Evolutionary conservation across 2,329 filamentous ascomycete genomes (phyloP).

Genomic region (Geoglossum cookeanum): DNA sequence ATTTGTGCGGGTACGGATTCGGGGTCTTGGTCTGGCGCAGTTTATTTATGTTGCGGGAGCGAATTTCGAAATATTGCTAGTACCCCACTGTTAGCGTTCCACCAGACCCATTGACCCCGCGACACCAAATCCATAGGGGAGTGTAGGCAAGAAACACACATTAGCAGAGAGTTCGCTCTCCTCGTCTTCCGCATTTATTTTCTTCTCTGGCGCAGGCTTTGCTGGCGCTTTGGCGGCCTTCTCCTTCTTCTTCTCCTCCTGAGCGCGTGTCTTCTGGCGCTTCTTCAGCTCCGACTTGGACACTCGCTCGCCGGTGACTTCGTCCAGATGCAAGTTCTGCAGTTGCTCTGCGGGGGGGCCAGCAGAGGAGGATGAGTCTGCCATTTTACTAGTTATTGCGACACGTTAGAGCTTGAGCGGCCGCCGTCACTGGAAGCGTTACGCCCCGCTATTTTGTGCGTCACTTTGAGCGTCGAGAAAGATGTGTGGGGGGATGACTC

Average conservation of each 20-base stretch:
- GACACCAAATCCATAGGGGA: conserved; percentile 5
- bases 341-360: conserved; percentile 3
- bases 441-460: too few species aligned
- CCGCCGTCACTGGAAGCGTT: not conserved
- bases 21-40: conserved; percentile 53
- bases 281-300: conserved; percentile 89
- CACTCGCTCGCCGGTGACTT: conserved; percentile 70
- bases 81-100: not conserved
- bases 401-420: not conserved
- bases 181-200: conserved; percentile 40
- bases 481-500: too few species aligned
- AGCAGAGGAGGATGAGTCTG: not conserved
- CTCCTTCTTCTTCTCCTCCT: conserved; percentile 74
- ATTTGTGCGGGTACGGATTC: conserved; percentile 87
- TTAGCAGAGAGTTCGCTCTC: conserved; percentile 58
- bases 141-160: conserved; percentile 25
- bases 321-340: conserved; percentile 62
- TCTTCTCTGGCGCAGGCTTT: conserved; percentile 39
- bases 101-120: not conserved
- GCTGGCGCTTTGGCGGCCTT: conserved; percentile 53
- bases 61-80: conserved; percentile 90
- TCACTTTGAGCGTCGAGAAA: too few species aligned
- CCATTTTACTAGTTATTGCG: not conserved
- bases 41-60: conserved; percentile 62
- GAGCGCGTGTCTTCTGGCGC: conserved; percentile 76